phyloP scores from a whole-genome alignment of 2,329 filamentous ascomycete genomes.

The Ceratocystis colombiana region DNA sequence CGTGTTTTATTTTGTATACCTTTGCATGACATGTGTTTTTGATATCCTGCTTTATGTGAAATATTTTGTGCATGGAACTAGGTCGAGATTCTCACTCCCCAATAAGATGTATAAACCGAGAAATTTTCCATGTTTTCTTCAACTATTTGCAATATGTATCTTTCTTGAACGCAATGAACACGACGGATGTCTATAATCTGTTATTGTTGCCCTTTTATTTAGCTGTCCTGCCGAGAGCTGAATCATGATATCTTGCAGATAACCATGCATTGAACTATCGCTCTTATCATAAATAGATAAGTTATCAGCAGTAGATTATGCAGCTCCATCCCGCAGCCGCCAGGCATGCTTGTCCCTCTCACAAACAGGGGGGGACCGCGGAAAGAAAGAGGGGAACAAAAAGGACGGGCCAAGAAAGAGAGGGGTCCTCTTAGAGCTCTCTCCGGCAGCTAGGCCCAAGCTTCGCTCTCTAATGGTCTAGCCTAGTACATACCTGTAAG shows the following conservation, averaged over 20 bases:
- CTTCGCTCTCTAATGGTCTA: background rate
- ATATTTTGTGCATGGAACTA: background rate
- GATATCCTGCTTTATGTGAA: background rate
- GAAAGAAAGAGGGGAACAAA: background rate
- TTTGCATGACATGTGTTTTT: conserved; percentile 9
- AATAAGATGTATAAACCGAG: too few species aligned
- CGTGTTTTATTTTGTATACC: background rate
- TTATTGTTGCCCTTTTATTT: background rate
- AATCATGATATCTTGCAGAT: background rate
- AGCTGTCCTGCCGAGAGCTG: background rate
- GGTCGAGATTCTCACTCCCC: too few species aligned
- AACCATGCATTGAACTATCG: background rate
- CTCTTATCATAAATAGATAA: conserved; percentile 3
- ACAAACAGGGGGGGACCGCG: background rate
- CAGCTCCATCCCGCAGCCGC: background rate
- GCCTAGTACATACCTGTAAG: background rate
- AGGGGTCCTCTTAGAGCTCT: background rate
- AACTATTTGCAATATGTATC: too few species aligned
- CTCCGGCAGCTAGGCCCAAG: conserved; percentile 1
- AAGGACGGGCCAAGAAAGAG: background rate
- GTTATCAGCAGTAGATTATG: conserved; percentile 14
- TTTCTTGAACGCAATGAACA: too few species aligned
- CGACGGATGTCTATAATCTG: too few species aligned
- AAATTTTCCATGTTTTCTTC: too few species aligned
- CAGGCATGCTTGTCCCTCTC: background rate